Evolutionary conservation across 2,329 filamentous ascomycete species (phyloP).

Genomic region (Ceratocystis alfenasii): DNA sequence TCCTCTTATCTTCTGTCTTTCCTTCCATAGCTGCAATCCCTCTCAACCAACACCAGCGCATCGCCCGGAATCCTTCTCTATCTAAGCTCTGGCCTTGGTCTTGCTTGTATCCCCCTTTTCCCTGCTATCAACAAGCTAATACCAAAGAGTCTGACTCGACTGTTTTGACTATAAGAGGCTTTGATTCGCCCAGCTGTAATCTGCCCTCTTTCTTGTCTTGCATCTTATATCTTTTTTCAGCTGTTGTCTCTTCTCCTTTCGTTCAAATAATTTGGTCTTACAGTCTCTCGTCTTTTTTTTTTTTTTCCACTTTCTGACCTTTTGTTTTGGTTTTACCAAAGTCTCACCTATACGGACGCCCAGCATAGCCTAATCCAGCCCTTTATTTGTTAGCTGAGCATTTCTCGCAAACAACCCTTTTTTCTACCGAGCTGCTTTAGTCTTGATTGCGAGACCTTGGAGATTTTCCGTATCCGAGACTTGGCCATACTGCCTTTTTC

Average conservation of each 20-base stretch:
- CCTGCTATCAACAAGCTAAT: not conserved
- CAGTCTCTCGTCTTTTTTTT: not conserved
- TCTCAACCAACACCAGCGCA: not conserved
- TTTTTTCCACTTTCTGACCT: not conserved
- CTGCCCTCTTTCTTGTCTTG: not conserved
- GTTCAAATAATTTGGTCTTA: not conserved
- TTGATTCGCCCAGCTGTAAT: not conserved
- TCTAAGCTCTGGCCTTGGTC: not conserved
- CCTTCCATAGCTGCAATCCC: not conserved
- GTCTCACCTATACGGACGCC: constrained; percentile 4
- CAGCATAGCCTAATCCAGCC: not conserved
- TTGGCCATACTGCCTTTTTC: not conserved
- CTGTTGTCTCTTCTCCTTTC: not conserved
- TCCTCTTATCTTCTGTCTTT: not conserved
- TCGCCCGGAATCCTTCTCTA: not conserved
- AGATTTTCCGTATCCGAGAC: constrained; percentile 8
- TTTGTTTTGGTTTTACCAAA: not conserved
- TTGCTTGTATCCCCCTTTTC: not conserved
- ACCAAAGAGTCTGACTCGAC: not conserved
- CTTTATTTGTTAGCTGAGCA: not conserved
- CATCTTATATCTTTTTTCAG: not conserved
- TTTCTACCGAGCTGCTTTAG: not conserved
- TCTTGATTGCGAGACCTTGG: not conserved
- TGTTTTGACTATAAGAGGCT: not conserved
- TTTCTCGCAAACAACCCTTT: not conserved